Base-by-base conservation (phyloP, 2,329 filamentous ascomycete genomes). In the Fusarium napiforme region DNA sequence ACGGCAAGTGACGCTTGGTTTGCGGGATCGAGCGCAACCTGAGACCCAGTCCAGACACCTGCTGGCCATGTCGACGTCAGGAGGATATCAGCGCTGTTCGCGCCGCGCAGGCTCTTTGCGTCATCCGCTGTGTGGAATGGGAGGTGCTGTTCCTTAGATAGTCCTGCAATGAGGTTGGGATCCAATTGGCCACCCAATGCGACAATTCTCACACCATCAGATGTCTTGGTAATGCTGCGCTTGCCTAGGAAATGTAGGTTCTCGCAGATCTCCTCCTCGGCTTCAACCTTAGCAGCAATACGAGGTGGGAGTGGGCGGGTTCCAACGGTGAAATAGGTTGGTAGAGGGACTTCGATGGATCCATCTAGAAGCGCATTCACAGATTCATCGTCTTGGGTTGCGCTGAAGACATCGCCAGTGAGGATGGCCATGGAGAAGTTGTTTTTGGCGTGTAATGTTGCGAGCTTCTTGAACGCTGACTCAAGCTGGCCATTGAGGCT, bases 231-330 rank as follows among this genome's bases (percentile, higher is more conserved):
- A 19, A 92, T 91, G 69, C 93, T 94, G 77, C 94, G 92, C 82
- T 96, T 97, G 64, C 93, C 95, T 2, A 99, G 89, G 78, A 93
- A 97, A 82, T 94, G 93, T 16, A 99, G 88, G 79, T 99, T 98
- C n/a, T 92, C 88, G 80, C 95, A 97, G 23, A 99, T 87, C 75
- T 92, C 90, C 78, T 91, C 92, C 71, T 93, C 90, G 39, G 88
- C 88, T 78, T 94, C 88, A 59, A 98, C 87, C 80, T 91, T 95
- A 78, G 93, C 89, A 26, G 93, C 85, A 28, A 98, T 89, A 36
- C 85, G 84, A 7, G 86, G 82, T 1, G 96, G 96, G 10, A 99
- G 86, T n/a, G 91, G 84, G 52, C 87, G 87, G 42, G 86, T 91
- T 75, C 93, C 95, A 68, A 97, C 87, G 6, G 93, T 94, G 81